phyloP scores from a whole-genome alignment of 2,329 filamentous ascomycete species.

The Colletotrichum tabaci region DNA sequence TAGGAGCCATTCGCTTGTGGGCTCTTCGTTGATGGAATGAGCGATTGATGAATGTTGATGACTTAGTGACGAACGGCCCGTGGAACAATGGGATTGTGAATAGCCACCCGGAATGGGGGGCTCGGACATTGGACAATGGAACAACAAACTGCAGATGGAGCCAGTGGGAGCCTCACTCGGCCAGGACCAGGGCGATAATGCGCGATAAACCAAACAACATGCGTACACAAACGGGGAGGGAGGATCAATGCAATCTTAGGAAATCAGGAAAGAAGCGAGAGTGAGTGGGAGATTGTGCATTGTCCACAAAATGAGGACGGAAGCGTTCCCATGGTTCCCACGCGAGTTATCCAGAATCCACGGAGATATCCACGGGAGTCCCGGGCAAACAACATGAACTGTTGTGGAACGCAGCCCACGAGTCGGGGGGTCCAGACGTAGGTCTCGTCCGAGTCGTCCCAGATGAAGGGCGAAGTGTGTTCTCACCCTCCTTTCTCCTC shows the following conservation, averaged over 20 bases:
- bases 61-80: background rate
- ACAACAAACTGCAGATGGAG: background rate
- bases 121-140: background rate
- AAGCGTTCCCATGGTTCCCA: background rate
- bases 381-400: background rate
- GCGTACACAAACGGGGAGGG: background rate
- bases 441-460: no score
- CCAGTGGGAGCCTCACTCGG: background rate
- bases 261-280: slow-evolving; percentile 24
- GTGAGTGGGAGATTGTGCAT: slow-evolving; percentile 9
- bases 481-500: background rate
- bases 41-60: background rate
- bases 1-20: background rate
- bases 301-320: slow-evolving; percentile 1
- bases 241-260: background rate
- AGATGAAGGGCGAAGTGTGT: background rate
- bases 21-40: slow-evolving; percentile 13
- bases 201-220: slow-evolving; percentile 23
- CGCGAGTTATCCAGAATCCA: background rate
- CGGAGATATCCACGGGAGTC: background rate
- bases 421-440: background rate
- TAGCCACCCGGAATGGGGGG: background rate
- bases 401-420: background rate
- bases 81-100: slow-evolving; percentile 9
- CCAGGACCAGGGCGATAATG: slow-evolving; percentile 1